These are phyloP conservation scores for Blastobotrys buckinghamii DNA, from an alignment of 1,139 yeast species.

Conservation along the genomic window DNA sequence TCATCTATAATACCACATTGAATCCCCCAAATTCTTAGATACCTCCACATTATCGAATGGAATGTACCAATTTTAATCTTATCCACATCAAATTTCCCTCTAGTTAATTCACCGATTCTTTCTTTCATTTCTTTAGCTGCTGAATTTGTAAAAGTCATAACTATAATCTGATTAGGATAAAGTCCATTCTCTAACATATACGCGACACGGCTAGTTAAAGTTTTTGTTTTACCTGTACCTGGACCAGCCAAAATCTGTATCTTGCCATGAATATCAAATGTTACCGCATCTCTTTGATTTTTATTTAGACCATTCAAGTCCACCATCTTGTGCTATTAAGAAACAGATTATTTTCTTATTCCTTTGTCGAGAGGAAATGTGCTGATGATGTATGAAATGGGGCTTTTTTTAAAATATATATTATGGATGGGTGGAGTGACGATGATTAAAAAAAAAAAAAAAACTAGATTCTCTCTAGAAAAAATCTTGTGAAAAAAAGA, in stretches of 20 bases:
- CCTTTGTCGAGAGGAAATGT: no score
- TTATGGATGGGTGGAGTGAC: no score
- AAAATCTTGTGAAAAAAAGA: no score
- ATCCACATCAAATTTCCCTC: constrained; percentile 21
- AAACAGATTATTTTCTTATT: neutral
- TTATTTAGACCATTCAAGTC: constrained; percentile 40
- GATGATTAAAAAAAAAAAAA: no score
- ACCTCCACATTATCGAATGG: constrained; percentile 68
- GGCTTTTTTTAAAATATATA: no score
- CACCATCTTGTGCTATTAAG: neutral
- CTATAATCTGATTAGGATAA: constrained; percentile 58
- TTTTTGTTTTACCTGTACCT: constrained; percentile 74
- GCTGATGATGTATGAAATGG: no score
- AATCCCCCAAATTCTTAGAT: constrained; percentile 53
- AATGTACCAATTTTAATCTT: constrained; percentile 73
- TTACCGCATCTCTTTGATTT: constrained; percentile 57
- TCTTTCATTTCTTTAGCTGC: constrained; percentile 82
- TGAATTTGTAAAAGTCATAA: constrained; percentile 85
- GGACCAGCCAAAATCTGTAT: constrained; percentile 90
- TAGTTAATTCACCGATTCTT: constrained; percentile 38
- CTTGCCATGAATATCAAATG: constrained; percentile 45
- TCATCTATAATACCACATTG: constrained; percentile 40
- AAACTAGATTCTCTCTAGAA: no score
- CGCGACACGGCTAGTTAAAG: constrained; percentile 73
- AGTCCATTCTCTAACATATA: constrained; percentile 46